Percentiles rank a stretch among this genome's conserved stretches.
These are phyloP conservation scores for Guadua angustifolia DNA, from an alignment of 176 grass and related monocot species.

Conservation along the genomic window DNA sequence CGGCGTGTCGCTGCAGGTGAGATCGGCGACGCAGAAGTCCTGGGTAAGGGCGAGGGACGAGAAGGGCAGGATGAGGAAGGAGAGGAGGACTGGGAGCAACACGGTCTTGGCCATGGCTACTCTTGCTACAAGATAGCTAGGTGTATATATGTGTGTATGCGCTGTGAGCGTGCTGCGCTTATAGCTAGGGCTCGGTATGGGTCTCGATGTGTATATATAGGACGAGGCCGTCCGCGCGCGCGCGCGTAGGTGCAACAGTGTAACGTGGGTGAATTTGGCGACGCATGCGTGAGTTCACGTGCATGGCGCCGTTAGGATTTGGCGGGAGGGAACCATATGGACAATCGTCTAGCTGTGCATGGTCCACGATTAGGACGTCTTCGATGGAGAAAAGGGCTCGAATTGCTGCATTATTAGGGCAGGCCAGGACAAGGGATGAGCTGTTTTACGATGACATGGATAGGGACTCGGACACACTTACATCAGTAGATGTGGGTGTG, in stretches of 20 bases:
- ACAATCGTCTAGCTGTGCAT: conserved; percentile 44
- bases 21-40: conserved; percentile 67
- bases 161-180: not conserved
- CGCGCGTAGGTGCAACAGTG: not conserved
- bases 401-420: conserved; percentile 27
- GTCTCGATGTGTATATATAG: conserved; percentile 24
- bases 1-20: conserved; percentile 28
- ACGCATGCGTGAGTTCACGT: conserved; percentile 36
- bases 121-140: not conserved
- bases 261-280: conserved; percentile 35
- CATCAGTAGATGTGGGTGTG: not conserved
- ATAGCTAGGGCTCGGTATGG: not conserved
- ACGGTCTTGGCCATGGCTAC: conserved; percentile 27
- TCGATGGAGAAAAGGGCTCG: conserved; percentile 16
- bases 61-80: not conserved
- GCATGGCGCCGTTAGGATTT: conserved; percentile 21
- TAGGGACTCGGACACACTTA: no score
- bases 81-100: conserved; percentile 24
- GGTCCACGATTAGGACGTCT: conserved; percentile 39
- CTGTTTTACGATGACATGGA: not conserved
- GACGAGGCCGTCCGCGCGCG: not conserved
- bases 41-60: conserved; percentile 35
- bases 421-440: not conserved
- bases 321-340: conserved; percentile 10
- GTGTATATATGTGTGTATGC: not conserved